phyloP scores from a whole-genome alignment of 2,329 filamentous ascomycete genomes.

The Penicillium capsulatum region DNA sequence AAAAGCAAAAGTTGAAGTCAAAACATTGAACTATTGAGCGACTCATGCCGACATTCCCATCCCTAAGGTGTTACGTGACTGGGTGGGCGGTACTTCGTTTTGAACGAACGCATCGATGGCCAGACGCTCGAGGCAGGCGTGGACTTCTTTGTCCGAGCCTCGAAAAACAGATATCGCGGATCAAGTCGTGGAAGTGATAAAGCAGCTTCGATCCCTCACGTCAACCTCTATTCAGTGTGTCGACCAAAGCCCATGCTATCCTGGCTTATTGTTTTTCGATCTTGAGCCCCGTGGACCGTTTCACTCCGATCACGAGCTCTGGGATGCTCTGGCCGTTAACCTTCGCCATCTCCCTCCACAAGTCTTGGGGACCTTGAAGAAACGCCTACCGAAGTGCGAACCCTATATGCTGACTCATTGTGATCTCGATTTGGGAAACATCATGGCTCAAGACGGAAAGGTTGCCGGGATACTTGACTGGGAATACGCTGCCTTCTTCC shows the following conservation, averaged over 20 bases:
- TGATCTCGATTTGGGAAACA: slow-evolving; percentile 26
- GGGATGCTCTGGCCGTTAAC: not conserved
- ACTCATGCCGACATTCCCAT: not conserved
- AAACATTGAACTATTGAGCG: not conserved
- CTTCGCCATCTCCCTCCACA: not conserved
- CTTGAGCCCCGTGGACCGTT: not conserved
- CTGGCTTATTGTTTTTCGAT: not conserved
- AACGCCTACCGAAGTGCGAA: slow-evolving; percentile 16
- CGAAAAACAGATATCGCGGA: not conserved
- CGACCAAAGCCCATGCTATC: not conserved
- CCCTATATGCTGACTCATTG: slow-evolving; percentile 27
- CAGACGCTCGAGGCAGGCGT: not conserved
- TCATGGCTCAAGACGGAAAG: slow-evolving; percentile 23
- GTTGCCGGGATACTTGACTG: slow-evolving; percentile 28
- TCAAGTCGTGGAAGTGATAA: not conserved
- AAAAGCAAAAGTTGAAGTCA: not conserved
- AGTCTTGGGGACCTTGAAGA: slow-evolving; percentile 11
- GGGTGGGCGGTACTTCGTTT: not conserved
- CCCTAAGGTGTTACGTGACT: not conserved
- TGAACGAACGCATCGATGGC: not conserved
- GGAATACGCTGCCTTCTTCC: slow-evolving; percentile 29
- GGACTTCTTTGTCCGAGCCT: not conserved
- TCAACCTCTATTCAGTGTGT: not conserved
- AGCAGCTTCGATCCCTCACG: not conserved
- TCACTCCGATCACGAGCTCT: not conserved